Percentiles rank a stretch among this genome's conserved stretches.
phyloP scores from a whole-genome alignment of 257 asterid genomes.

The Fraxinus pennsylvanica region DNA sequence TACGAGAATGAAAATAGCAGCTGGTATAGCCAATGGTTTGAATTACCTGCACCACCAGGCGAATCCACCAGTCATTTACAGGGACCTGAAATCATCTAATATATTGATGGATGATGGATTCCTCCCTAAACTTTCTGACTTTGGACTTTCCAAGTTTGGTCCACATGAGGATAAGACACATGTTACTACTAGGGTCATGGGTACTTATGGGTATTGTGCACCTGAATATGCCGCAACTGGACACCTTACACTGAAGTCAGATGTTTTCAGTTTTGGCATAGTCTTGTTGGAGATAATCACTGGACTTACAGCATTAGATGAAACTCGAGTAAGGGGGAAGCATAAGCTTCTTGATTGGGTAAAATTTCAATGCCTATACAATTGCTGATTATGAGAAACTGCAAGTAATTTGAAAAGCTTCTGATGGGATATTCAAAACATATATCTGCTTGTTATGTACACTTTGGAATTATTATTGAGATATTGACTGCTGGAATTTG shows the following conservation, averaged over 20 bases:
- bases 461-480: no score
- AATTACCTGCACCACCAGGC: slow-evolving; percentile 50
- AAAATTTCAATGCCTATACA: slow-evolving; percentile 3
- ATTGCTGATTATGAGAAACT: background rate
- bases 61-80: slow-evolving; percentile 52
- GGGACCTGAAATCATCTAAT: slow-evolving; percentile 53
- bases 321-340: slow-evolving; percentile 10
- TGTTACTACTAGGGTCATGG: slow-evolving; percentile 58
- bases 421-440: no score
- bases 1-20: slow-evolving; percentile 23
- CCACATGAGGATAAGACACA: slow-evolving; percentile 41
- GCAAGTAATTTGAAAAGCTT: background rate
- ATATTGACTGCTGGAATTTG: no score
- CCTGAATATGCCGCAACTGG: slow-evolving; percentile 48
- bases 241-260: slow-evolving; percentile 45
- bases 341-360: slow-evolving; percentile 43
- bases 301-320: slow-evolving; percentile 39
- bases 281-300: slow-evolving; percentile 49
- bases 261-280: slow-evolving; percentile 50
- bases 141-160: slow-evolving; percentile 59
- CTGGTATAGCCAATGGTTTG: slow-evolving; percentile 49
- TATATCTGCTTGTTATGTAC: no score
- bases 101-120: slow-evolving; percentile 48
- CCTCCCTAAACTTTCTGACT: slow-evolving; percentile 53
- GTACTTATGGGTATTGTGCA: slow-evolving; percentile 26